Base-by-base conservation (phyloP, 2,329 filamentous ascomycete genomes). In the Colletotrichum sidae region DNA sequence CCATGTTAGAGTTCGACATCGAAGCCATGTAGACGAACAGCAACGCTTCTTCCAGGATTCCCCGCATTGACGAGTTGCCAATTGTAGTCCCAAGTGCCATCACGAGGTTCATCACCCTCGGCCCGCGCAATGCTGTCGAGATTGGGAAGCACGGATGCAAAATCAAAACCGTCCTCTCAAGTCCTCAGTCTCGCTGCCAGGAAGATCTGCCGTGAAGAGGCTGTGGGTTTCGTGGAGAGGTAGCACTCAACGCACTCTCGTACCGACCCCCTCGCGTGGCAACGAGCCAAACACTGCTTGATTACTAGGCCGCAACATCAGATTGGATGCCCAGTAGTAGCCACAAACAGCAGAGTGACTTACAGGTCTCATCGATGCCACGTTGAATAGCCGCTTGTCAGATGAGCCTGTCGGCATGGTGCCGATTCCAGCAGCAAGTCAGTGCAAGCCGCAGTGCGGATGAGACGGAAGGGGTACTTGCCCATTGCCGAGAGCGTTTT, bases 341-440 rank as follows among this genome's bases (percentile, higher is more conserved):
- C 13, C 33, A 9, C 33, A 17, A 25, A 37, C 6, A 45, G 15
- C 39, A 15, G 38, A 35, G 44, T 15, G 15, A 8, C 44, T 25
- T 9, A 12, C 12, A 51, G 46, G 59, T 62, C 52, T 62, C 53
- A 46, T 35, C 41, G 34, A 45, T 50, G 15, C 53, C 46, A 52
- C 38, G 44, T 46, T 13, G 53, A 39, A 46, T 33, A 46, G 34
- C 34, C 41, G 39, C 38, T 34, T 15, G 60, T 37, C 38, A 52
- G 15, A n/a, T n/a, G 12, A 33, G 15, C 34, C 35, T 41, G 39
- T 62, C 60, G 60, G 60, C 60, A 57, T 41, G 13, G 54, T 62
- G 60, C 60, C 53, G 53, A 61, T 49, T 15, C 9, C 6, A 12
- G 25, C 44, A 39, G 15, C 17, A 17, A 17, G 53, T 52, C 59